Base-by-base conservation (phyloP, 2,329 filamentous ascomycete species). In the Fusarium scirpi region DNA sequence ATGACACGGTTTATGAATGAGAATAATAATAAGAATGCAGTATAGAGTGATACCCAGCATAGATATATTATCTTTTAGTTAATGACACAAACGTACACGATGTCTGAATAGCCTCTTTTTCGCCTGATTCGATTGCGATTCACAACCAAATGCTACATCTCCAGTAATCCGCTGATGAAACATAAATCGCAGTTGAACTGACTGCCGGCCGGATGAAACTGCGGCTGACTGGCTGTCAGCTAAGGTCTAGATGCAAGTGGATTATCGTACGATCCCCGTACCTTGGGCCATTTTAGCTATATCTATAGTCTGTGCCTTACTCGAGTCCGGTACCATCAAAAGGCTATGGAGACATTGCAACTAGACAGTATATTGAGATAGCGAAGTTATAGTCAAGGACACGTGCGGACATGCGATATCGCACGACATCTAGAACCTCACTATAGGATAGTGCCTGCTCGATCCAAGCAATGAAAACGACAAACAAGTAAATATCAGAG, bases 11-110 rank as follows among this genome's bases (percentile, higher is more conserved):
- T 61, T 5, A 32, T 40, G 3, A 43, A 48, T 24, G 58, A 61
- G 11, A 41, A 8, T 38, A 16, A 4, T 4, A 43, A 13, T 10
- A n/a, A 15, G 11, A 8, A 53, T 22, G 7, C 11, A 43, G 24
- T 27, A 41, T 53, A 53, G 49, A 41, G 30, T 20, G 32, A 53
- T 53, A 53, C 49, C 49, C 48, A 53, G 18, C 25, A 53, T 43
- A 51, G 11, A 51, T 13, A 15, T 25, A 10, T 51, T 24, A 11
- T 25, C 25, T 25, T 11, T n/a, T 38, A 38, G 3, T 4, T n/a
- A 12, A 38, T 11, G 18, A 38, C 6, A 38, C 12, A 38, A 4
- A 38, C 10, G 34, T 4, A n/a, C 6, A 12, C 3, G n/a, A 11
- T 38, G 18, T n/a, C 18, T n/a, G 18, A 12, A n/a, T n/a, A 11